Evolutionary conservation across 176 grass and related monocot genomes (phyloP).

Genomic region (Musa acuminata): DNA sequence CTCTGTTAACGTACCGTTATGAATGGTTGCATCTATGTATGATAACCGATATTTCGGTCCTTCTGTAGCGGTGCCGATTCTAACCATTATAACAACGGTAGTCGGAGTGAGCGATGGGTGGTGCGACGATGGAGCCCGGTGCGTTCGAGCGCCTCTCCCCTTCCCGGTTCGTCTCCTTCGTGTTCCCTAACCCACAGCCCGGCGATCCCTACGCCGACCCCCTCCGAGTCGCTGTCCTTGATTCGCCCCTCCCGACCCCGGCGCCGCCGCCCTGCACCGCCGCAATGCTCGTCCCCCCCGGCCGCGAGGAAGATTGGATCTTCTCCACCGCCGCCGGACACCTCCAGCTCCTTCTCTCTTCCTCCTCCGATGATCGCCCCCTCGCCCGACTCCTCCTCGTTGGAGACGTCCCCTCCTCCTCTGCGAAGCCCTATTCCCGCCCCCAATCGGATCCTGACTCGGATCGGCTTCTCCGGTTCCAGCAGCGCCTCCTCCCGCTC

Average conservation of each 20-base stretch:
- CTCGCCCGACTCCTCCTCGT: conserved; percentile 57
- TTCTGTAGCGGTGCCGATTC: too few relatives aligned
- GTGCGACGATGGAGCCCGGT: neutral
- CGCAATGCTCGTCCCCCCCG: conserved; percentile 54
- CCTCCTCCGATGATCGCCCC: conserved; percentile 20
- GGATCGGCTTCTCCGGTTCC: conserved; percentile 11
- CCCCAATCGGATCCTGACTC: conserved; percentile 27
- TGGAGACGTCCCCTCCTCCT: conserved; percentile 30
- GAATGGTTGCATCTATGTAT: too few relatives aligned
- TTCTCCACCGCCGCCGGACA: conserved; percentile 78
- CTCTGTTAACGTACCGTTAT: too few relatives aligned
- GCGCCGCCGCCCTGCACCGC: conserved; percentile 10
- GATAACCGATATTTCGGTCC: too few relatives aligned
- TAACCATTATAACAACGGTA: neutral
- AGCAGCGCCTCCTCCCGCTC: conserved; percentile 42
- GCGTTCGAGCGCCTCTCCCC: conserved; percentile 38
- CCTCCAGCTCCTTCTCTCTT: conserved; percentile 55
- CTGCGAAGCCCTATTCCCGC: conserved; percentile 27
- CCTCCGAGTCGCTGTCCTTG: conserved; percentile 61
- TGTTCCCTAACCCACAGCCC: conserved; percentile 54
- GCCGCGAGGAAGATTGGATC: conserved; percentile 74
- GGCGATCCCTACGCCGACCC: conserved; percentile 24
- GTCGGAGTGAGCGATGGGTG: too few relatives aligned
- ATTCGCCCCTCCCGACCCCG: conserved; percentile 31
- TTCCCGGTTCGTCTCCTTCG: conserved; percentile 62